Evolutionary conservation across 2,329 filamentous ascomycete species (phyloP), one percentile per base, ranked within the genome.

Genomic region (Pleochaeta shiraiana): DNA sequence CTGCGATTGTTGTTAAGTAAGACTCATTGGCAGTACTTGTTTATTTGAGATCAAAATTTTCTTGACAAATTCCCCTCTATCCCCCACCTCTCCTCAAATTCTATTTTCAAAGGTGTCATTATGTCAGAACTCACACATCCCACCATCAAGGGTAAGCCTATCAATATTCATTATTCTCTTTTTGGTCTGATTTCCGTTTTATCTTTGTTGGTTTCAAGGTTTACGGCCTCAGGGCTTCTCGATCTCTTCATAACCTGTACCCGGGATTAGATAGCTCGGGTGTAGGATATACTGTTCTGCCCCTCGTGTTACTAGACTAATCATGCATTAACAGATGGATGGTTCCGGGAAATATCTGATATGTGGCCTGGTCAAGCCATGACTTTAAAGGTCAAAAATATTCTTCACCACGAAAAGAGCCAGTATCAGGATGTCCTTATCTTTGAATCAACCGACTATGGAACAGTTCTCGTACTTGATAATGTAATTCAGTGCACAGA

Each of bases 331-430:
- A 19, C 71, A 95, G 93, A 97, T 95, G 93, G 92, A 79, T 98
- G 93, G 93, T 98, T 98, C 87, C 88, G 90, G 77, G 93, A 98
- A 80, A 91, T 95, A 79, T 95, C 88, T 71, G 81, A 93, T 74
- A 97, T 98, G 92, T 98, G 93, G 93, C 92, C 93, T 68, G 83
- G 93, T 76, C 93, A 97, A 81, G 93, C 93, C 75, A 97, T 97
- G 92, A 96, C 88, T 71, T 86, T 95, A 75, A 90, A 88, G 78
- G 93, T 98, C 77, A 92, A 98, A 77, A 89, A 96, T 81, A 86
- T 98, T 74, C 82, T 98, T 68, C 91, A 96, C 83, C 92, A 97
- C 81, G 93, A 98, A 81, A 97, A 96, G 84, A 93, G 88, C 81
- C 81, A 95, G 81, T 98, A 96, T 81, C 93, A 98, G 79, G 93